A percentile compares a stretch with the other conserved stretches of the same genome.
These are phyloP conservation scores for Fusarium papillatum DNA, from an alignment of 2,329 filamentous ascomycete species.

Conservation along the genomic window DNA sequence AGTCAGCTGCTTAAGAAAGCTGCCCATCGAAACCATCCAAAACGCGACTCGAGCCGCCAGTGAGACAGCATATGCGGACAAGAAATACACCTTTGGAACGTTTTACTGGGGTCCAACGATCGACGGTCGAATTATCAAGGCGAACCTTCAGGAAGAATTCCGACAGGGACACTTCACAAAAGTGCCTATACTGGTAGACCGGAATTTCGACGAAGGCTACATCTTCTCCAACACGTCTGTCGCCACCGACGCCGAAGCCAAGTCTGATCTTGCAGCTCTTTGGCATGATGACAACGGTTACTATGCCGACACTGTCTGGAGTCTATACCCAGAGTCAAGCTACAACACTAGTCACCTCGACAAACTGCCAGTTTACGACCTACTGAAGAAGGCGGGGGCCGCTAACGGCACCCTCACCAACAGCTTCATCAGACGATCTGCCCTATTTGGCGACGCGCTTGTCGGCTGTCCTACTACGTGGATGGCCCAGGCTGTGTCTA, in stretches of 20 bases:
- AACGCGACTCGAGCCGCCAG: background rate
- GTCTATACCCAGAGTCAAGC: background rate
- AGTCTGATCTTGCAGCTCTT: background rate
- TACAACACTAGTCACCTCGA: conserved; percentile 4
- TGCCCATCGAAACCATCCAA: background rate
- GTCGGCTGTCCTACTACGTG: conserved; percentile 3
- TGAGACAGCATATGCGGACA: background rate
- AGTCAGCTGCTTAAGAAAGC: conserved; percentile 1
- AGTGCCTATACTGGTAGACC: conserved; percentile 8
- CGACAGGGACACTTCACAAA: conserved; percentile 7
- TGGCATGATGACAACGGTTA: background rate
- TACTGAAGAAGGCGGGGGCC: background rate
- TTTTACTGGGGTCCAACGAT: conserved; percentile 10
- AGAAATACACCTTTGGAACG: conserved; percentile 1
- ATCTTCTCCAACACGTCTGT: conserved; percentile 7
- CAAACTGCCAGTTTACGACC: background rate
- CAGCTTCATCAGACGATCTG: conserved; percentile 5
- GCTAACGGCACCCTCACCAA: background rate
- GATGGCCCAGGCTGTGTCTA: conserved; percentile 1
- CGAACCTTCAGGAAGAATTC: background rate
- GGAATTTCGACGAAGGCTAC: conserved; percentile 11
- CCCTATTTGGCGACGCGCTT: conserved; percentile 6
- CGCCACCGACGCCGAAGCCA: background rate
- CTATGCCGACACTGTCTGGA: background rate
- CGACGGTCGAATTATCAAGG: conserved; percentile 3